phyloP scores from a whole-genome alignment of 2,329 filamentous ascomycete species.

The Thielaviopsis euricoi region DNA sequence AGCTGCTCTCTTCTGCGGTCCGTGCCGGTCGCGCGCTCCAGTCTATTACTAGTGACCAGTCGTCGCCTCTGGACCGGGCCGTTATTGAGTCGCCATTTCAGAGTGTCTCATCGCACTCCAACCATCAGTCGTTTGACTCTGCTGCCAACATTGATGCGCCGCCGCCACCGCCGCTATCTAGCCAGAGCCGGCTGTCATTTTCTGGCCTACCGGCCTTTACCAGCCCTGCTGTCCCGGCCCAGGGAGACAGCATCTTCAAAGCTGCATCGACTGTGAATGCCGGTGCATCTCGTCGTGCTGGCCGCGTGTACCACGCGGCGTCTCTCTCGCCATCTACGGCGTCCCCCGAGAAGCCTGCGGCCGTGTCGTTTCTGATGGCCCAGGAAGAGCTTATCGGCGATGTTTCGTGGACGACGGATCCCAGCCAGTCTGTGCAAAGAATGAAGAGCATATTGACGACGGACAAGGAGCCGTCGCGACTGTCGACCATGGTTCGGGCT shows the following conservation, averaged over 20 bases:
- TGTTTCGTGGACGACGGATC: slow-evolving; percentile 11
- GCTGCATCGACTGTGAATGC: not conserved
- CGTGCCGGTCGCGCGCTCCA: slow-evolving; percentile 39
- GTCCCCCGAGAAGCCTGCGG: not conserved
- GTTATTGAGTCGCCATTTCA: slow-evolving; percentile 38
- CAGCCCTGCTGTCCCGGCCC: slow-evolving; percentile 2
- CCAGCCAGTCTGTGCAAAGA: slow-evolving; percentile 4
- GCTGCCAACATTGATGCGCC: slow-evolving; percentile 1
- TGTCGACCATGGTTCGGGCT: not conserved
- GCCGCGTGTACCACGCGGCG: slow-evolving; percentile 8
- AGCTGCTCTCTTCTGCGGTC: slow-evolving; percentile 40
- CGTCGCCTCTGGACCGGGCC: slow-evolving; percentile 34
- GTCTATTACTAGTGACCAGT: slow-evolving; percentile 40
- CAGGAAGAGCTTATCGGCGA: slow-evolving; percentile 10
- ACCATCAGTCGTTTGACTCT: not conserved
- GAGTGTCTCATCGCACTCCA: not conserved
- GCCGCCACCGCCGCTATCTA: not conserved
- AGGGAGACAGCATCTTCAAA: slow-evolving; percentile 7
- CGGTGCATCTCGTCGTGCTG: slow-evolving; percentile 4
- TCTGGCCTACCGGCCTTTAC: slow-evolving; percentile 1
- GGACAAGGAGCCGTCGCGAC: slow-evolving; percentile 4
- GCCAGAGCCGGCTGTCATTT: not conserved
- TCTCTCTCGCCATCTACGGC: slow-evolving; percentile 6
- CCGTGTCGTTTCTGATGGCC: slow-evolving; percentile 6
- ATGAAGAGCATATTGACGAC: not conserved